Evolutionary conservation across 345 rosid species (phyloP), one percentile per base, ranked within the genome.

Genomic region (Populus euphratica): DNA sequence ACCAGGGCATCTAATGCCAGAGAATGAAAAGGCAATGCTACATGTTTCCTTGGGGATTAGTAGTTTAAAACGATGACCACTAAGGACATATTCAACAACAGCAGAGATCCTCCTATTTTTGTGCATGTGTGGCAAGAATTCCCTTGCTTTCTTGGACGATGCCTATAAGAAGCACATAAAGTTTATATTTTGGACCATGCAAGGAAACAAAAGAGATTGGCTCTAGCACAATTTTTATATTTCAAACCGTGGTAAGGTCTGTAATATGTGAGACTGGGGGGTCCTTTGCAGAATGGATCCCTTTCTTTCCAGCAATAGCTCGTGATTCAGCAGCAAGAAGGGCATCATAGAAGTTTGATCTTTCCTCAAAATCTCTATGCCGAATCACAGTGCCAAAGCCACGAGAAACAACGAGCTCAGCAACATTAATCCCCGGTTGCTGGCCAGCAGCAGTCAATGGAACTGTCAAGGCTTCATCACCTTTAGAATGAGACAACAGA

Each of bases 1-100:
- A 62, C 97, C 99, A 77, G 98, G 97, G 77, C 99, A 96, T 78
- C 99, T 90, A 76, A 96, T 97, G 68, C 99, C 99, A 79, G 99
- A 96, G 84, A 96, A 91, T 54, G 99, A 87, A 70, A 96, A 94
- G 79, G 99, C 99, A 81, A 96, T 87, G 81, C 97, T 91, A 82
- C 98, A 96, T 25, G 96, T 89, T 83, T 92, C 98, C 88, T 91
- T 96, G 2, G 98, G 97, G 85, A 94, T 88, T 85, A 90, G 84
- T 75, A 96, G 88, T 86, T 94, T 96, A 85, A 89, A 96, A 62
- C 99, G 98, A 82, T 96, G 99, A 78, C 99, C 99, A 36, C 99
- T 96, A 36, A 96, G 89, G 39, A 94, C 99, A 79, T 96, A 94
- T 78, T 96, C 99, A 80, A 96, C 98, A 76, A 91, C 78, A 18